phyloP scores from a whole-genome alignment of 2,329 filamentous ascomycete genomes.

The Sclerotinia sclerotiorum region DNA sequence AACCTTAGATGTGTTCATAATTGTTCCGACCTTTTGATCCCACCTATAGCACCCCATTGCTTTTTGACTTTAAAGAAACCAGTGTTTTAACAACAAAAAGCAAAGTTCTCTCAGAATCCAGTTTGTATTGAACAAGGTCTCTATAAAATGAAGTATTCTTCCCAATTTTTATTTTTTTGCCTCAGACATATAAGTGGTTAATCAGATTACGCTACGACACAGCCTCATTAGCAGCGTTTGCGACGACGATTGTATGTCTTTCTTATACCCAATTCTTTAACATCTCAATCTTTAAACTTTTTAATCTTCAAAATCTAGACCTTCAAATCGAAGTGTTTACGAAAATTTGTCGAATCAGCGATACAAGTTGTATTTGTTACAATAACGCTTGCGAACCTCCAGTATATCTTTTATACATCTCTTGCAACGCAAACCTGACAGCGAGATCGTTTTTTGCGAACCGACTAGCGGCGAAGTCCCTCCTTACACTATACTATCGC shows the following conservation, averaged over 20 bases:
- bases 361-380: too few species aligned
- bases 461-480: too few species aligned
- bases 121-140: not conserved
- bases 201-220: not conserved
- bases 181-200: not conserved
- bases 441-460: too few species aligned
- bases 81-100: not conserved
- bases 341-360: too few species aligned
- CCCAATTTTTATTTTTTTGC: not conserved
- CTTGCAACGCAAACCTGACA: too few species aligned
- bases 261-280: not conserved
- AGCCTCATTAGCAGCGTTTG: not conserved
- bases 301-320: too few species aligned
- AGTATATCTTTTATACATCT: too few species aligned
- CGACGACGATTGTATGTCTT: not conserved
- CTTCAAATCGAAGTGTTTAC: too few species aligned
- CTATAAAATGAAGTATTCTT: not conserved
- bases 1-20: not conserved
- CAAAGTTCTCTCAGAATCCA: not conserved
- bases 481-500: conserved; percentile 4
- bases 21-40: not conserved
- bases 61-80: not conserved
- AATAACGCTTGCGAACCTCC: too few species aligned
- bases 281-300: too few species aligned
- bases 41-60: not conserved